These are phyloP conservation scores for Eragrostis nindensis DNA, from an alignment of 176 grass and related monocot species.

Conservation along the genomic window DNA sequence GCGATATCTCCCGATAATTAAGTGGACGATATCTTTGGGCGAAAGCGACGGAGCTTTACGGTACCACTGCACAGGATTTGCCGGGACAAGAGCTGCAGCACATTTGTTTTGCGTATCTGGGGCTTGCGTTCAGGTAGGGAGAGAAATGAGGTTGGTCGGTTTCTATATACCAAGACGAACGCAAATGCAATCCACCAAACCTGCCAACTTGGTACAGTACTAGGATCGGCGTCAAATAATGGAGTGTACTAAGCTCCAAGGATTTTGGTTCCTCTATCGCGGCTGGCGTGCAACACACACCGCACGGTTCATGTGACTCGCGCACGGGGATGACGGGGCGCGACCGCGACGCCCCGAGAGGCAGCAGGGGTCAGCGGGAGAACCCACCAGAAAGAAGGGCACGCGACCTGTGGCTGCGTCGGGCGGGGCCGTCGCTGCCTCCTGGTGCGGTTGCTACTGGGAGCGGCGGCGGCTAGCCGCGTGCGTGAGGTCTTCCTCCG, in stretches of 20 bases:
- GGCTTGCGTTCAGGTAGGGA: not conserved
- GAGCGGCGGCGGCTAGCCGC: not conserved
- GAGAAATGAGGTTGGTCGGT: not conserved
- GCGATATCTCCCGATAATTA: not conserved
- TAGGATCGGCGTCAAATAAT: too few species aligned
- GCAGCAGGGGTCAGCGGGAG: not conserved
- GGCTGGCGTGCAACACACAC: not conserved
- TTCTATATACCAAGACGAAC: not conserved
- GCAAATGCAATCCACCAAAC: not conserved
- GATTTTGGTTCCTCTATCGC: not conserved
- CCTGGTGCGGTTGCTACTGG: not conserved
- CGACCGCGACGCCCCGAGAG: not conserved
- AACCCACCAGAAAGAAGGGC: not conserved
- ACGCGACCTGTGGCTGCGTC: too few species aligned
- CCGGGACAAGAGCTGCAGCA: not conserved
- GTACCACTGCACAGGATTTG: not conserved
- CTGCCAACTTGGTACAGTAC: not conserved
- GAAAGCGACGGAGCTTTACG: not conserved
- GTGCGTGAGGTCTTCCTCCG: too few species aligned
- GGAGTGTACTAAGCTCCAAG: too few species aligned
- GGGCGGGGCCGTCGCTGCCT: not conserved
- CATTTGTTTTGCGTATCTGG: not conserved
- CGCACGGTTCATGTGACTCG: not conserved
- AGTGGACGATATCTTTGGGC: not conserved
- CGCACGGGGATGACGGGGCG: constrained; percentile 4